Base-by-base conservation (phyloP, 2,329 filamentous ascomycete species). In the Penicillium concentricum region DNA sequence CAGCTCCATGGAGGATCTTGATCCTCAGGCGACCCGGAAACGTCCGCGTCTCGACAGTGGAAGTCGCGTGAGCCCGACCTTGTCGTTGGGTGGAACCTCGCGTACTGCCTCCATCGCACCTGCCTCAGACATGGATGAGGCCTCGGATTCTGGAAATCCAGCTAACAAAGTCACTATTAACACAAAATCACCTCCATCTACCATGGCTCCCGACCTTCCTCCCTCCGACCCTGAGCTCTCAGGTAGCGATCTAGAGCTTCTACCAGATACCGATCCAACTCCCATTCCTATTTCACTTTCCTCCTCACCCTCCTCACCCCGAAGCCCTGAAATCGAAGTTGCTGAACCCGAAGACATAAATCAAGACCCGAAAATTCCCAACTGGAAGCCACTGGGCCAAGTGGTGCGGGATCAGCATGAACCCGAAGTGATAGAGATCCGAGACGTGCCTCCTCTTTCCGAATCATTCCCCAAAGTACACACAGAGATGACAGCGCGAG, bases 301-400 rank as follows among this genome's bases (percentile, higher is more conserved):
- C 10, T 79, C 78, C 5, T 78, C 78, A 16, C 73, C 78, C 13
- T 69, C 72, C 72, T 72, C 42, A 24, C 41, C 42, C 9, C 48
- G 26, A 35, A 80, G 77, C 51, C 77, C 76, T 12, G 74, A 79
- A 54, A 81, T 81, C 32, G 79, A 82, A 65, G 77, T 80, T 16
- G 77, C 78, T 8, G 78, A 80, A 42, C 66, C 75, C 18, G 79
- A 81, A 67, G 80, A 81, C 55, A 77, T 78, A 63, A 76, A 78
- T 50, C 76, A 80, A 61, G 77, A 80, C 51, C 73, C 76, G 2
- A 74, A 74, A 30, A 72, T 73, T 20, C 77, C 77, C 9, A 76
- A 67, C 58, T 81, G 78, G 79, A 73, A 69, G 56, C 66, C 70
- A 3, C 57, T 77, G 51, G 72, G 66, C 13, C 73, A 73, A 34